Conservation (phyloP, 164 flowering plant genomes). For the Vitis cinerea region DNA sequence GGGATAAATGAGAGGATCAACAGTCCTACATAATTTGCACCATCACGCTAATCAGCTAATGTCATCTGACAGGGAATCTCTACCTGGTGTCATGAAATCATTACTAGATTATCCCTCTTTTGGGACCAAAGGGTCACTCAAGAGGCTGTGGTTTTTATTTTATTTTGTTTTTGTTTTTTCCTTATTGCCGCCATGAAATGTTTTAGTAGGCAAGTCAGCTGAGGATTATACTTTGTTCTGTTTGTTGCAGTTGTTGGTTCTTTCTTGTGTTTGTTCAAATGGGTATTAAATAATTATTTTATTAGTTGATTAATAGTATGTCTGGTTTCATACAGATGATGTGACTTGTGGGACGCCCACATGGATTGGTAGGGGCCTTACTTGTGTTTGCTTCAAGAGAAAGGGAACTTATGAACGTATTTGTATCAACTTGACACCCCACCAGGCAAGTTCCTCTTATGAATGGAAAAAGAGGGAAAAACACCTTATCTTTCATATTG, state of each 20-base stretch:
- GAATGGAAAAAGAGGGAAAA: neutral
- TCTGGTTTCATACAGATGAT: constrained; percentile 41
- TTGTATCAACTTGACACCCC: constrained; percentile 59
- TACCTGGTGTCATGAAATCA: neutral
- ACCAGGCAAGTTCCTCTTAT: constrained; percentile 48
- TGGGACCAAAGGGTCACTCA: neutral
- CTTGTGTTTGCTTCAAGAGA: constrained; percentile 79
- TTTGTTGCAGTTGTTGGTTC: neutral
- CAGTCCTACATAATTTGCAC: too few relatives aligned
- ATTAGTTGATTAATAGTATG: neutral
- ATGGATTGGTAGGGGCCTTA: constrained; percentile 68
- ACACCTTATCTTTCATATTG: too few relatives aligned
- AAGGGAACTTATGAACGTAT: constrained; percentile 55
- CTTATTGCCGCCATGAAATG: constrained; percentile 17
- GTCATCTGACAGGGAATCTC: too few relatives aligned
- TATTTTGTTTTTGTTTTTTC: too few relatives aligned
- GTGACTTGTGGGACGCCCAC: constrained; percentile 53
- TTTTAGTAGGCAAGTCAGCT: constrained; percentile 16
- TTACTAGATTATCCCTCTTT: neutral
- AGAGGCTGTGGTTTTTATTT: neutral
- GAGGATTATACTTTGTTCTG: neutral
- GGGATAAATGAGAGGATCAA: too few relatives aligned
- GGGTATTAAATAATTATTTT: neutral
- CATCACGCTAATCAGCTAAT: too few relatives aligned
- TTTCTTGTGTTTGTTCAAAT: neutral